Evolutionary conservation across 2,329 filamentous ascomycete species (phyloP).

Genomic region (Microdochium nivale): DNA sequence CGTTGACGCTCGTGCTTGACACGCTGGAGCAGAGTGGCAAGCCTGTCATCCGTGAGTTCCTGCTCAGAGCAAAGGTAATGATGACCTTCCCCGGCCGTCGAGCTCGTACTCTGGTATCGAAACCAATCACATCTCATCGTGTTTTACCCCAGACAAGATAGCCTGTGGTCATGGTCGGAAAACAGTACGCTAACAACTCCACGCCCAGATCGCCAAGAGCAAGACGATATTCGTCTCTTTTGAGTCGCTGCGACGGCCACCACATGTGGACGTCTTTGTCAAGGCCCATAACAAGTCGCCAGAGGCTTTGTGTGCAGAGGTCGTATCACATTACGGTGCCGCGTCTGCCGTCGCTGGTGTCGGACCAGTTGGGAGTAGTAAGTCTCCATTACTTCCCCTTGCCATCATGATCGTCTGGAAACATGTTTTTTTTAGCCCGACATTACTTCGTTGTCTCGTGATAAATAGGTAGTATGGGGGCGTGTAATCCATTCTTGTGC

Average conservation of each 20-base stretch:
- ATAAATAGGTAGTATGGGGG: too few relatives aligned
- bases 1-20: conserved; percentile 80
- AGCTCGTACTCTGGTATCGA: too few relatives aligned
- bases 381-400: too few relatives aligned
- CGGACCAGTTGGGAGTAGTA: background rate
- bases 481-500: too few relatives aligned
- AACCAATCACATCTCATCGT: too few relatives aligned
- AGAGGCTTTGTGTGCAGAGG: conserved; percentile 48
- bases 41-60: conserved; percentile 65
- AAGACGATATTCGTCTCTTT: conserved; percentile 74
- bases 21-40: conserved; percentile 72
- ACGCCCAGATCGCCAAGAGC: conserved; percentile 48
- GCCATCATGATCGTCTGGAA: too few relatives aligned
- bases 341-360: conserved; percentile 23
- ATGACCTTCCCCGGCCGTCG: too few relatives aligned
- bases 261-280: conserved; percentile 59
- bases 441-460: too few relatives aligned
- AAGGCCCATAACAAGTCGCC: conserved; percentile 52
- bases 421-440: background rate
- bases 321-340: conserved; percentile 40
- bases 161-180: background rate
- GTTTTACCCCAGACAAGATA: too few relatives aligned
- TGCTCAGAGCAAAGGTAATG: conserved; percentile 63
- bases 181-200: conserved; percentile 1
- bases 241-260: conserved; percentile 58